A percentile compares a stretch with the other conserved stretches of the same genome.
Conservation (phyloP, 2,329 filamentous ascomycete genomes). For the Colletotrichum tropicale region DNA sequence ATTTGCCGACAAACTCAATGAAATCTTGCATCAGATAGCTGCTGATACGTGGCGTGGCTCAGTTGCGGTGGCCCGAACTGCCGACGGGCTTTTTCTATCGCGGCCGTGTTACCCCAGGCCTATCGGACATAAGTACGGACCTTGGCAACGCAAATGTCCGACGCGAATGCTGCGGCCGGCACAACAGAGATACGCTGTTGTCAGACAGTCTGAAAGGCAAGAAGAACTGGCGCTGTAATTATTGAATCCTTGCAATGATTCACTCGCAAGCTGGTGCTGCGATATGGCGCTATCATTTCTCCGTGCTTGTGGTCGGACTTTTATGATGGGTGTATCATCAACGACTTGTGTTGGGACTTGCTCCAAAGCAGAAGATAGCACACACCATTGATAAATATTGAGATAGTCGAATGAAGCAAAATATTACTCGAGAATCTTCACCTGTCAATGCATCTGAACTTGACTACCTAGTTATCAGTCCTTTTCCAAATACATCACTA, state of each 20-base stretch:
- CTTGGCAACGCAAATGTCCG: neutral
- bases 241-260: neutral
- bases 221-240: neutral
- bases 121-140: neutral
- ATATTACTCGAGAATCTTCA: rapidly evolving
- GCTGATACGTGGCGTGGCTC: neutral
- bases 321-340: neutral
- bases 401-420: neutral
- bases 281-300: neutral
- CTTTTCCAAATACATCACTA: neutral
- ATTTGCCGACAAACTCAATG: neutral
- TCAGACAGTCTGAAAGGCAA: neutral
- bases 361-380: neutral
- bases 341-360: neutral
- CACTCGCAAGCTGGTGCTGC: neutral
- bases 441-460: neutral
- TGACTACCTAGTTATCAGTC: neutral
- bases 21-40: neutral
- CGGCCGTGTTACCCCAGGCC: neutral
- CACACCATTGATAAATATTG: neutral
- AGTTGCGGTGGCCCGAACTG: neutral
- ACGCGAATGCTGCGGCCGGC: neutral
- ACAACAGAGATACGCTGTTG: neutral
- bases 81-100: neutral
- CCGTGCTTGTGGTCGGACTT: neutral